Conservation (phyloP, 2,329 filamentous ascomycete species). For the Fusarium neocosmosporiellum region DNA sequence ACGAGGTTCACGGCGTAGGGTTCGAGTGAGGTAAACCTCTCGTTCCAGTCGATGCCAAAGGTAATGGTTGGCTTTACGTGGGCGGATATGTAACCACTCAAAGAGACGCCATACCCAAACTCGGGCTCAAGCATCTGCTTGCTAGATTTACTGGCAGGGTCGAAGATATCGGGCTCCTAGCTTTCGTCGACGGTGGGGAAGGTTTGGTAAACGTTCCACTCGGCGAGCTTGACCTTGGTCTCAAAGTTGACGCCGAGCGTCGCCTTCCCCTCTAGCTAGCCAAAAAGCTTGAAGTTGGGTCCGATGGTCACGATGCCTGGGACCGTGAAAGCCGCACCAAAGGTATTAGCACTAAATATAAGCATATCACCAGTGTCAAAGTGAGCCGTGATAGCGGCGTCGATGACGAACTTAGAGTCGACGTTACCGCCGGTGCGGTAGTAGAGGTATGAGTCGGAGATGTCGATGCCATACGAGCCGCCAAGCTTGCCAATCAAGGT, state of each 20-base stretch:
- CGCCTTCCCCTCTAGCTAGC: constrained; percentile 34
- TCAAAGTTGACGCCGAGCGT: constrained; percentile 40
- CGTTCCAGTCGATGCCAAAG: constrained; percentile 17
- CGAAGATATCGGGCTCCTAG: constrained; percentile 6
- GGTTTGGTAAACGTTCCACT: constrained; percentile 37
- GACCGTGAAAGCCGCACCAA: constrained; percentile 44
- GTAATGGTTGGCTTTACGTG: constrained; percentile 19
- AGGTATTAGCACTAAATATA: constrained; percentile 40
- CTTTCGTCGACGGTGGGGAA: constrained; percentile 3
- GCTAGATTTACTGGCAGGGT: background rate
- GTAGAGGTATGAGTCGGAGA: constrained; percentile 40
- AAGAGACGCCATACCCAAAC: constrained; percentile 8
- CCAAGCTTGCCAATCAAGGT: constrained; percentile 41
- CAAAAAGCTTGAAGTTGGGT: constrained; percentile 43
- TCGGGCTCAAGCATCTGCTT: constrained; percentile 9
- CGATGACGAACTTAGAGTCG: constrained; percentile 40
- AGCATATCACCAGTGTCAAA: constrained; percentile 33
- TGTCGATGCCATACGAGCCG: constrained; percentile 26
- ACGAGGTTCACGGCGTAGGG: constrained; percentile 9
- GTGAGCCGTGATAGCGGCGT: constrained; percentile 34
- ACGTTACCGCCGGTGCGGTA: constrained; percentile 43
- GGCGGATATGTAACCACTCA: constrained; percentile 4
- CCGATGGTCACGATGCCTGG: constrained; percentile 48
- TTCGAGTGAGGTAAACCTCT: constrained; percentile 6
- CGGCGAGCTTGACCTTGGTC: constrained; percentile 42